Evolutionary conservation across 495 filamentous ascomycete genomes (phyloP).

Genomic region (Venustampulla echinocandica): DNA sequence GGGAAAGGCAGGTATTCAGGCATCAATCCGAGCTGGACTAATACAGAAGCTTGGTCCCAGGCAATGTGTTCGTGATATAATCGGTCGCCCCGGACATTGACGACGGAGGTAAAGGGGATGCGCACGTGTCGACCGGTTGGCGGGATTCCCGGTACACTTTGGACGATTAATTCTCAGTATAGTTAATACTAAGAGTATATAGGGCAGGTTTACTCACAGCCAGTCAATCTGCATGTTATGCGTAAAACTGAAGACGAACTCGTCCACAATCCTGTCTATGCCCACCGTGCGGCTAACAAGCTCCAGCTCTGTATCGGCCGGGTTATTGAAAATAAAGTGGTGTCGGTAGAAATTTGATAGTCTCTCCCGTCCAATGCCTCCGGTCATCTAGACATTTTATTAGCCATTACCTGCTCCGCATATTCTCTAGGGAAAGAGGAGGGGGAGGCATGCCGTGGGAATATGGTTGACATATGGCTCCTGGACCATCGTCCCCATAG

Average conservation of each 20-base stretch:
- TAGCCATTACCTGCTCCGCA: background rate
- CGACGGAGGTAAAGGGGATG: constrained; percentile 65
- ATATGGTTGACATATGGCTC: constrained; percentile 55
- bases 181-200: too few species aligned
- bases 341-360: constrained; percentile 66
- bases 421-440: too few species aligned
- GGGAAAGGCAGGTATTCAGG: constrained; percentile 51
- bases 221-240: constrained; percentile 68
- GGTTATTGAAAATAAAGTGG: constrained; percentile 64
- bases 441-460: constrained; percentile 29
- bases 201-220: too few species aligned
- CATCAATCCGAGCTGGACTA: constrained; percentile 68
- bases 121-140: constrained; percentile 60
- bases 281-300: constrained; percentile 64
- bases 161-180: too few species aligned
- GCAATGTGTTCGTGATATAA: constrained; percentile 77
- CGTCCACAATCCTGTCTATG: constrained; percentile 47
- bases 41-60: constrained; percentile 80
- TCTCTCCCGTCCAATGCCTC: constrained; percentile 60
- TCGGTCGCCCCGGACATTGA: constrained; percentile 63
- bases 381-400: constrained; percentile 36
- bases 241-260: constrained; percentile 53
- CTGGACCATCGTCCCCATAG: constrained; percentile 50
- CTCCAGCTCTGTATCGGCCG: constrained; percentile 56
- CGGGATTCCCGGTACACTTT: constrained; percentile 55